These are phyloP conservation scores for Verticillium nubilum DNA, from an alignment of 2,329 filamentous ascomycete species.

Conservation along the genomic window DNA sequence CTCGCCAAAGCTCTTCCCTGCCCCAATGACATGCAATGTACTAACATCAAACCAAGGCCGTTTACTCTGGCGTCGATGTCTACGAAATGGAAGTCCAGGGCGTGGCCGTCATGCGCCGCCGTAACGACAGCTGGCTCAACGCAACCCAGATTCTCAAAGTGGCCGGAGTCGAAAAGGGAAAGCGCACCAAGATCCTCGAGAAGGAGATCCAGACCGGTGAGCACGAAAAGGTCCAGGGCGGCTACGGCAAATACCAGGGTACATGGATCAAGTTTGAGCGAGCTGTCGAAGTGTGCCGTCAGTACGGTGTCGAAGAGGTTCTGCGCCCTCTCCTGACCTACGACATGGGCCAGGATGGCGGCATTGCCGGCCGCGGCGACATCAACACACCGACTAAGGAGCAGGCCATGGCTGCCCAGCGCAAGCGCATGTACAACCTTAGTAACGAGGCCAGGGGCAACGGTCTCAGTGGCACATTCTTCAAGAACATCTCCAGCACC, in stretches of 20 bases:
- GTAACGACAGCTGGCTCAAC: slow-evolving; percentile 94
- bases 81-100: slow-evolving; percentile 98
- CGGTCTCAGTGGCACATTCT: slow-evolving; percentile 77
- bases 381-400: slow-evolving; percentile 97
- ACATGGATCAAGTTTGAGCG: slow-evolving; percentile 97
- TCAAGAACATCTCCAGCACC: slow-evolving; percentile 92
- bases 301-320: slow-evolving; percentile 71
- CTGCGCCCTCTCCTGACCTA: slow-evolving; percentile 72
- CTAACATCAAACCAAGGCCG: slow-evolving; percentile 53
- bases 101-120: slow-evolving; percentile 90
- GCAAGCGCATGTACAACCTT: slow-evolving; percentile 86
- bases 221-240: slow-evolving; percentile 97
- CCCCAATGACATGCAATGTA: slow-evolving; percentile 6
- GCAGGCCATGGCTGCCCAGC: slow-evolving; percentile 92
- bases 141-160: slow-evolving; percentile 98
- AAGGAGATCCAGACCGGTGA: slow-evolving; percentile 96
- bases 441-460: slow-evolving; percentile 63
- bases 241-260: slow-evolving; percentile 97
- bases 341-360: slow-evolving; percentile 73
- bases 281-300: slow-evolving; percentile 84
- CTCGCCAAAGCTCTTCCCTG: background rate
- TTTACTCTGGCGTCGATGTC: slow-evolving; percentile 92
- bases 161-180: slow-evolving; percentile 93
- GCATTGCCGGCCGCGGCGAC: slow-evolving; percentile 63
- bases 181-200: slow-evolving; percentile 94